Conservation (phyloP, 176 grass and related monocot species). For the Poa annua region DNA sequence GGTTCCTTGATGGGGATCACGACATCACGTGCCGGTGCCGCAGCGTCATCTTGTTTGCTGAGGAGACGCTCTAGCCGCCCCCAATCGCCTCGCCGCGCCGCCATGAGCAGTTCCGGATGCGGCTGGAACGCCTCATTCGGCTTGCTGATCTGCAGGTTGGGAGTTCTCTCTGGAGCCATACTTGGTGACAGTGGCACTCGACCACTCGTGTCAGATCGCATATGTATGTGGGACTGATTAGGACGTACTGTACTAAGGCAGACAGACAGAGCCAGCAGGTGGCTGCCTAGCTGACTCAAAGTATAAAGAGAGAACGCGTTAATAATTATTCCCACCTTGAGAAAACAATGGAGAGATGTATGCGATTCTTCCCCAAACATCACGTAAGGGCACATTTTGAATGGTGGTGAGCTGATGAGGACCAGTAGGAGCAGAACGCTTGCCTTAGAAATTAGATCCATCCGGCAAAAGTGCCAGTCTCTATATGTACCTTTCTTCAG, state of each 20-base stretch:
- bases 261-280: neutral
- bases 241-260: neutral
- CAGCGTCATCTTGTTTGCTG: neutral
- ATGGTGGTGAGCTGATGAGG: neutral
- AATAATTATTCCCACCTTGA: neutral
- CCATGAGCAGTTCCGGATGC: conserved; percentile 2
- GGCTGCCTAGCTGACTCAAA: conserved; percentile 5
- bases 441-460: neutral
- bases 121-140: neutral
- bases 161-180: neutral
- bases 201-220: neutral
- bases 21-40: neutral
- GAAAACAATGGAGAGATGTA: neutral
- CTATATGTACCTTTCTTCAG: neutral
- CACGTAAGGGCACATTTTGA: neutral
- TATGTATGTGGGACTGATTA: neutral
- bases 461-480: neutral
- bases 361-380: neutral
- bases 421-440: neutral
- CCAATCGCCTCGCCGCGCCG: neutral
- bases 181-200: neutral
- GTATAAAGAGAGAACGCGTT: neutral
- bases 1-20: neutral
- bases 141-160: neutral
- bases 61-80: neutral